phyloP scores from a whole-genome alignment of 2,329 filamentous ascomycete species.

The Penicillium glabrum region DNA sequence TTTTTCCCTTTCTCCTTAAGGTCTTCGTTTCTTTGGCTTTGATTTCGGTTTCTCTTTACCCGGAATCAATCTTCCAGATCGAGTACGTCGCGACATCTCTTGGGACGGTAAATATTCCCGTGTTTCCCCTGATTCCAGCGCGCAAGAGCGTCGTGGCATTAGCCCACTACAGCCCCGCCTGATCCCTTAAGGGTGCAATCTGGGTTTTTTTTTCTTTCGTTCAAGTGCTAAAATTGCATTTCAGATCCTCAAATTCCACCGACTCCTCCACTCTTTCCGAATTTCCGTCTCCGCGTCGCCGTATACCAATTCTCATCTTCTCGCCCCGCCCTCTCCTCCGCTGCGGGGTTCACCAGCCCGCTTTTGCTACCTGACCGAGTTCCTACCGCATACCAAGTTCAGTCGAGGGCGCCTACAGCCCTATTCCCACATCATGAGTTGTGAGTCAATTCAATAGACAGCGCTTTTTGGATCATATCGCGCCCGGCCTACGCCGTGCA shows the following conservation, averaged over 20 bases:
- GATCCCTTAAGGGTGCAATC: conserved; percentile 7
- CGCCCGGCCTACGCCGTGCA: neutral
- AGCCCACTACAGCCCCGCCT: conserved; percentile 9
- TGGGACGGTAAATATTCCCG: neutral
- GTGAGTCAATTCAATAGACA: conserved; percentile 21
- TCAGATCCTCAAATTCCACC: neutral
- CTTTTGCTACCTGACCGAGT: conserved; percentile 20
- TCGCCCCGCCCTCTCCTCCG: conserved; percentile 9
- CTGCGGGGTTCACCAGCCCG: conserved; percentile 19
- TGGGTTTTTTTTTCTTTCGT: conserved; percentile 1
- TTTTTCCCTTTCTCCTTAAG: neutral
- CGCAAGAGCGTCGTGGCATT: neutral
- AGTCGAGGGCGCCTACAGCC: conserved; percentile 13
- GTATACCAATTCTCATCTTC: neutral
- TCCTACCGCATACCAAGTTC: conserved; percentile 8
- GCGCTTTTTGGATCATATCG: neutral
- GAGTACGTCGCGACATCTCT: neutral
- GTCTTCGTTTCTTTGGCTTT: neutral
- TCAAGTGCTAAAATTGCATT: neutral
- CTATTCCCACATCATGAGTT: conserved; percentile 25
- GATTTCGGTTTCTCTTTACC: neutral
- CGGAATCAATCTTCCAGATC: neutral
- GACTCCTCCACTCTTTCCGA: neutral
- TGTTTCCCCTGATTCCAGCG: neutral
- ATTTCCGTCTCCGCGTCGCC: neutral